Conservation (phyloP, 768 basidiomycete genomes). For the Boletus pseudopeckii region DNA sequence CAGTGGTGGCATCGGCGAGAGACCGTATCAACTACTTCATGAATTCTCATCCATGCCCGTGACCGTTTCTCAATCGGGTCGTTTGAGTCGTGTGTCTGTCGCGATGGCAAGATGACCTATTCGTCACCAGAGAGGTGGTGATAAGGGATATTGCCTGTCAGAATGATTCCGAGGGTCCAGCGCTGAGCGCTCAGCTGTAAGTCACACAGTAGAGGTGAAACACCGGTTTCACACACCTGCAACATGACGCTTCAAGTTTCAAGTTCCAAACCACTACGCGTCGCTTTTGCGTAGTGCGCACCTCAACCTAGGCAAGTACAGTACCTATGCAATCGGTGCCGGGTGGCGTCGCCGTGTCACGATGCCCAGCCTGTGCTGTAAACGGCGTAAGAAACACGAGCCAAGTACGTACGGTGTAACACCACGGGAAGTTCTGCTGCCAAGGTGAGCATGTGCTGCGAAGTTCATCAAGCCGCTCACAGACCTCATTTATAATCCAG, state of each 20-base stretch:
- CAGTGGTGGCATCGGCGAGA: too few species aligned
- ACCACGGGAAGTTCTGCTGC: too few species aligned
- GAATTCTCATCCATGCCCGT: neutral
- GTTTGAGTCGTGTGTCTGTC: neutral
- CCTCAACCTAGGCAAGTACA: too few species aligned
- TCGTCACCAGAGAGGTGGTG: neutral
- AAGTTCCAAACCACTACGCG: constrained; percentile 6
- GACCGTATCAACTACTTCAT: too few species aligned
- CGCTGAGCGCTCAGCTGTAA: neutral
- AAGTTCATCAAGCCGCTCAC: too few species aligned
- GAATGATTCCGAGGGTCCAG: neutral
- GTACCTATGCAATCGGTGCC: too few species aligned
- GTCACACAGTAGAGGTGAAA: neutral
- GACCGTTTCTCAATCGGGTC: neutral
- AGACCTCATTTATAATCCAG: too few species aligned
- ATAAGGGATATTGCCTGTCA: constrained; percentile 5
- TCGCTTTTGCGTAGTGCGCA: neutral
- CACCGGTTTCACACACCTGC: neutral
- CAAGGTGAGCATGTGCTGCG: too few species aligned
- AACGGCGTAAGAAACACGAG: too few species aligned
- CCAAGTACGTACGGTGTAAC: too few species aligned
- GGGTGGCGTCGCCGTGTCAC: too few species aligned
- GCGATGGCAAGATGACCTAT: constrained; percentile 1
- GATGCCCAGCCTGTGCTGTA: too few species aligned
- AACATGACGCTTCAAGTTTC: constrained; percentile 5